Conservation (phyloP, 192 early-diverging fungal species). For the Podila minutissima region DNA sequence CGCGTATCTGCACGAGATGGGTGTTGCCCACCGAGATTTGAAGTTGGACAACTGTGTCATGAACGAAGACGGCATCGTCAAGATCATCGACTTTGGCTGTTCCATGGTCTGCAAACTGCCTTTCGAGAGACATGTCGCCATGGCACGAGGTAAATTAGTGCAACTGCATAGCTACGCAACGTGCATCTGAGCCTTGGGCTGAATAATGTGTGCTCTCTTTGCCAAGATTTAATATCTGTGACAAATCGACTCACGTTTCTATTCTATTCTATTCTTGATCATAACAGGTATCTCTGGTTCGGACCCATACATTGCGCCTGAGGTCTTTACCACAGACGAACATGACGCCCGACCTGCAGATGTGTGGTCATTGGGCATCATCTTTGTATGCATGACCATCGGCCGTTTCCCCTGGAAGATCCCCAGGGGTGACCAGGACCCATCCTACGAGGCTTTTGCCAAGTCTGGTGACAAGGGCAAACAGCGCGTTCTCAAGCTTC, state of each 20-base stretch:
- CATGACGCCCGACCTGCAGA: constrained; percentile 86
- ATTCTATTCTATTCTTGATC: constrained; percentile 50
- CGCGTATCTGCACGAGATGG: constrained; percentile 85
- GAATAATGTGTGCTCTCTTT: not conserved
- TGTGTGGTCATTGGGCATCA: constrained; percentile 90
- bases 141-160: constrained; percentile 48
- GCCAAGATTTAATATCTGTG: not conserved
- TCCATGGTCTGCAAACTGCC: constrained; percentile 86
- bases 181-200: constrained; percentile 52
- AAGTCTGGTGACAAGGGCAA: constrained; percentile 38
- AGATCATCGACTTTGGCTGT: constrained; percentile 96
- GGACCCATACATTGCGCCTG: constrained; percentile 97
- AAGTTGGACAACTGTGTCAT: constrained; percentile 90
- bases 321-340: constrained; percentile 70
- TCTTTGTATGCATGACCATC: constrained; percentile 78
- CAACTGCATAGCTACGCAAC: not conserved
- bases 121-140: constrained; percentile 63
- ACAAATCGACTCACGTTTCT: not conserved
- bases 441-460: constrained; percentile 63
- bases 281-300: constrained; percentile 82
- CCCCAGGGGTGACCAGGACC: constrained; percentile 59
- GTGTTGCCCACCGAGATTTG: constrained; percentile 92
- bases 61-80: constrained; percentile 76
- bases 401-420: constrained; percentile 73
- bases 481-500: constrained; percentile 57